phyloP scores from a whole-genome alignment of 225 moss, liverwort and hornwort genomes.

The Ulota crispa region DNA sequence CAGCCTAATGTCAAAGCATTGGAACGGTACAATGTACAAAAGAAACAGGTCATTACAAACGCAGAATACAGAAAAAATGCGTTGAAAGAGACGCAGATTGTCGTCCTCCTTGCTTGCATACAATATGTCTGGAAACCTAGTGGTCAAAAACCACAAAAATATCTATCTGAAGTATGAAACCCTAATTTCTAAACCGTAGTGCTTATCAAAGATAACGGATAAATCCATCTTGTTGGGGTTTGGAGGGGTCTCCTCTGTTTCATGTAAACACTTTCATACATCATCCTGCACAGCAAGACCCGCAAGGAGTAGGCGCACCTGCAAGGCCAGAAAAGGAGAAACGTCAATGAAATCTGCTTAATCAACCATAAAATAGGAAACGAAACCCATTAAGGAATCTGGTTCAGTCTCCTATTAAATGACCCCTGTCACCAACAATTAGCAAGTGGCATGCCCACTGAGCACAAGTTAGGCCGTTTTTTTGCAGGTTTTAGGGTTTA shows the following conservation, averaged over 20 bases:
- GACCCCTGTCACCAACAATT: neutral
- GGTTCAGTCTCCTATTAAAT: neutral
- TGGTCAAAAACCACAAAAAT: neutral
- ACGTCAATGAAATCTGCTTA: slow-evolving; percentile 4
- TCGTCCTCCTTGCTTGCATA: slow-evolving; percentile 8
- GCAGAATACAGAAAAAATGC: neutral
- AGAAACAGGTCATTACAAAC: slow-evolving; percentile 9
- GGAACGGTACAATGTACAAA: neutral
- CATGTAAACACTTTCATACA: neutral
- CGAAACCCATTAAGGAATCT: neutral
- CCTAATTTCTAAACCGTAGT: neutral
- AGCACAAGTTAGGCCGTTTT: neutral
- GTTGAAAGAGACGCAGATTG: neutral
- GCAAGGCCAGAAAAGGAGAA: slow-evolving; percentile 1
- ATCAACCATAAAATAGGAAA: neutral
- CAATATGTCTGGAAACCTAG: neutral
- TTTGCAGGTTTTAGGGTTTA: too few relatives aligned
- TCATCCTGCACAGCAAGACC: slow-evolving; percentile 64
- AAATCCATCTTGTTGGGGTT: neutral
- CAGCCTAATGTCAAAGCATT: neutral
- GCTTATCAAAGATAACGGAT: neutral
- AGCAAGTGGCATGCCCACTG: neutral
- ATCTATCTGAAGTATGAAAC: neutral
- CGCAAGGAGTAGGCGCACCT: slow-evolving; percentile 23
- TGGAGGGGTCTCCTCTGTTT: neutral